Base-by-base conservation (phyloP, 129 eudicot genomes). In the Escallonia rubra region DNA sequence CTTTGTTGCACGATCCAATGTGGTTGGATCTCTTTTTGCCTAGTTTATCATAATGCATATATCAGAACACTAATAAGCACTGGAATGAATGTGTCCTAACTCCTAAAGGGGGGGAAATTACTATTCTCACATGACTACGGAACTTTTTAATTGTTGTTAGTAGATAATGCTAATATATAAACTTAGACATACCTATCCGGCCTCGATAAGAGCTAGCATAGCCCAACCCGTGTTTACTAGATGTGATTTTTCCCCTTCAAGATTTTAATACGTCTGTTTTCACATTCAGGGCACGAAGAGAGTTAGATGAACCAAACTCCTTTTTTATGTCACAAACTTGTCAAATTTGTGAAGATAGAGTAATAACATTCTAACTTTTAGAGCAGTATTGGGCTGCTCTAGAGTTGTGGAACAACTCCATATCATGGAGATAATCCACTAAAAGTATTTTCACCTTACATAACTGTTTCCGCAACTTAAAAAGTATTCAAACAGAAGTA, bases 141-240 rank as follows among this genome's bases (percentile, higher is more conserved):
- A n/a, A n/a, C n/a, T n/a, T n/a, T n/a, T n/a, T n/a, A n/a, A n/a
- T n/a, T n/a, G n/a, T n/a, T n/a, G n/a, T n/a, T n/a, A n/a, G n/a
- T n/a, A n/a, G n/a, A n/a, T n/a, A n/a, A n/a, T n/a, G n/a, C n/a
- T n/a, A n/a, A n/a, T n/a, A n/a, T n/a, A n/a, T n/a, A n/a, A 4
- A 59, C 3, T 41, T 44, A 63, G 41, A 58, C 49, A 5, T 79
- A 91, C 97, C 83, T 91, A 93, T 6, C 78, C 83, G 14, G 88
- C 96, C 64, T 79, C 87, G 53, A 91, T 79, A 14, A 91, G 90
- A 63, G 85, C 81, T 65, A 91, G 66, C 84, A 91, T 68, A 71
- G 96, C 97, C 97, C 96, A 87, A 54, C 76, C 86, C 7, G 91
- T 90, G 74, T 64, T 84, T 75, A 72, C 79, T 38, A 75, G 56